phyloP scores from a whole-genome alignment of 306 rosid genomes.

The Sophora flavescens region DNA sequence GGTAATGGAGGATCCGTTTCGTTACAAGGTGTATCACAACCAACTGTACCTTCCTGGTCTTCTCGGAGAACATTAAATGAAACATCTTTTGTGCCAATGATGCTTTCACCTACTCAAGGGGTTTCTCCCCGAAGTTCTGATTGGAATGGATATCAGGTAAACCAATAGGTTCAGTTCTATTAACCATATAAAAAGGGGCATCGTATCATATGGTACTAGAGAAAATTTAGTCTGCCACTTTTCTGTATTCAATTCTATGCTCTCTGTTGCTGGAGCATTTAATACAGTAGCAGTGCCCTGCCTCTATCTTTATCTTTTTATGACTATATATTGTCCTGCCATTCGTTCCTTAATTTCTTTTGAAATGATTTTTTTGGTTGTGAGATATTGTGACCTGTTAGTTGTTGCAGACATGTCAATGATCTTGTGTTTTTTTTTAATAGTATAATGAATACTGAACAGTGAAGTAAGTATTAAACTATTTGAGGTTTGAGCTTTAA shows the following conservation, averaged over 20 bases:
- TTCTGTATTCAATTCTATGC: constrained; percentile 18
- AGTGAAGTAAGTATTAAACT: constrained; percentile 7
- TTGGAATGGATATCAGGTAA: constrained; percentile 92
- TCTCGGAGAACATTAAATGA: constrained; percentile 72
- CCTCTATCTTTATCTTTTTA: neutral
- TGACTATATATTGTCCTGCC: constrained; percentile 9
- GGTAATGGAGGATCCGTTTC: constrained; percentile 66
- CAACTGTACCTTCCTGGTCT: constrained; percentile 69
- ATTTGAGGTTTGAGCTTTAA: constrained; percentile 24
- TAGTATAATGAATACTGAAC: neutral
- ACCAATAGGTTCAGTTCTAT: constrained; percentile 8
- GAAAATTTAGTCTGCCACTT: constrained; percentile 29
- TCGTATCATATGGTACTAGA: constrained; percentile 9
- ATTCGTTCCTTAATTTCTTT: constrained; percentile 3
- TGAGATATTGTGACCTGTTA: constrained; percentile 25
- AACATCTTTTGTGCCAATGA: constrained; percentile 70
- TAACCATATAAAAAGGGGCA: constrained; percentile 19
- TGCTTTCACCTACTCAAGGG: constrained; percentile 68
- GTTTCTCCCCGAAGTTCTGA: constrained; percentile 69
- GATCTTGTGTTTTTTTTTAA: neutral
- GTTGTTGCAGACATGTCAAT: constrained; percentile 29
- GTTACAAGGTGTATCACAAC: constrained; percentile 64
- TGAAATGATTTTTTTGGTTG: neutral
- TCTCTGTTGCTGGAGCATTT: constrained; percentile 16
- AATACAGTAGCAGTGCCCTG: neutral